Evolutionary conservation across 1,284 basidiomycete species (phyloP), one percentile per base, ranked within the genome.

Genomic region (Boletellus dicymbophilus): DNA sequence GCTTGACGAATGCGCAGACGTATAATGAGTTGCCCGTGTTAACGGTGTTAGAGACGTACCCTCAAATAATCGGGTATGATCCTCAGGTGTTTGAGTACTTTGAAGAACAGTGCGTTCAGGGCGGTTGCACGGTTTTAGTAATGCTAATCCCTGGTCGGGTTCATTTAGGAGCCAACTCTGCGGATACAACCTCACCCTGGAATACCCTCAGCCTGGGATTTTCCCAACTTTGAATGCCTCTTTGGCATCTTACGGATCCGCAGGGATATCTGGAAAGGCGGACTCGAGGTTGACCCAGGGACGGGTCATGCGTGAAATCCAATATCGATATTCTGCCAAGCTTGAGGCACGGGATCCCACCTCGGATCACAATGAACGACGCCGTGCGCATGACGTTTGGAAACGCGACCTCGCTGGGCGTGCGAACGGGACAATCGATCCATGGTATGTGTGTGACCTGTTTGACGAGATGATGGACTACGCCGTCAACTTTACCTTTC

Each of bases 31-130:
- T 81, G 1, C 81, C 84, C 9, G 75, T 79, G 25, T 77, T 87
- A 51, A 57, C 75, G 41, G 72, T 84, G 25, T 66, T 89, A 10
- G 79, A 86, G 66, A 88, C 87, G 9, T 86, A 80, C 60, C 59
- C 61, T 15, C 22, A 59, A 33, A 46, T 63, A 20, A 56, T 59
- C 20, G 56, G 49, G 23, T 59, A 87, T 58, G 81, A 89, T 57
- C 65, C 72, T 7, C 75, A 78, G 13, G 83, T 87, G 0, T 84
- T 79, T 59, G 72, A 82, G 46, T 85, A 85, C 60, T 88, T 88
- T 68, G 74, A 76, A 60, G 73, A 80, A 58, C 84, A 87, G 85
- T 86, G 54, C 37, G 48, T 46, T 31, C 25, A 6, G 37, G 7
- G 9, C 6, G 16, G 18, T 23, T 15, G 7, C 31, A 30, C 6